Evolutionary conservation across 257 asterid species (phyloP).

Genomic region (Penstemon davidsonii): DNA sequence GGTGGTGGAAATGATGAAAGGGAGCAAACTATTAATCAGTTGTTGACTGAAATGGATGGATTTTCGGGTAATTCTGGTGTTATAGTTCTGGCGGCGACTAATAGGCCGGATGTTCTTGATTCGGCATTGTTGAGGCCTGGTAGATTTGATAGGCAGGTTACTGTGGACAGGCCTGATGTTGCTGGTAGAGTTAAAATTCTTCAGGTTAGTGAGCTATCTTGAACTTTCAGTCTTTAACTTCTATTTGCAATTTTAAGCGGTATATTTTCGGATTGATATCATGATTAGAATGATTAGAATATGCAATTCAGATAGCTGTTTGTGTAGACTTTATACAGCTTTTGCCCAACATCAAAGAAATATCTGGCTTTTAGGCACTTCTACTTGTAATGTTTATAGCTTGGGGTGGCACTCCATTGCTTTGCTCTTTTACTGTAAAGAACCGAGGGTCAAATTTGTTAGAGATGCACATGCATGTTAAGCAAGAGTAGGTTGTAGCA

Average conservation of each 20-base stretch:
- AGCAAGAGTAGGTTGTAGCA: not conserved
- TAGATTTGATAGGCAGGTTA: conserved; percentile 96
- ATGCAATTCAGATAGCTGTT: not conserved
- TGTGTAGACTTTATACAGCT: not conserved
- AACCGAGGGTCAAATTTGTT: not conserved
- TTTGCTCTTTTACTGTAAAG: conserved; percentile 5
- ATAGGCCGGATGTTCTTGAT: conserved; percentile 97
- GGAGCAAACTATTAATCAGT: conserved; percentile 98
- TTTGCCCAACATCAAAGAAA: not conserved
- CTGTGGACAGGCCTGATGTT: conserved; percentile 97
- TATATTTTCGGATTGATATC: not conserved
- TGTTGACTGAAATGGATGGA: conserved; percentile 98
- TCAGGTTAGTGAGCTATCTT: conserved; percentile 54
- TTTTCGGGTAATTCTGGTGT: conserved; percentile 93
- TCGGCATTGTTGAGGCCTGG: conserved; percentile 95
- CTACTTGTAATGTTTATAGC: not conserved
- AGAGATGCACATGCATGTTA: not conserved
- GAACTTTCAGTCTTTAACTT: not conserved
- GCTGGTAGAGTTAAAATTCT: conserved; percentile 95
- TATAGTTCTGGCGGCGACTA: conserved; percentile 91
- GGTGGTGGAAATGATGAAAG: conserved; percentile 99
- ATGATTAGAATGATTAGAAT: too few relatives aligned
- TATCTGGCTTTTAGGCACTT: not conserved
- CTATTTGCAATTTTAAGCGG: not conserved
- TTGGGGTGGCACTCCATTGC: not conserved